Evolutionary conservation across 2,329 filamentous ascomycete species (phyloP).

Genomic region (Kalmusia sp.): DNA sequence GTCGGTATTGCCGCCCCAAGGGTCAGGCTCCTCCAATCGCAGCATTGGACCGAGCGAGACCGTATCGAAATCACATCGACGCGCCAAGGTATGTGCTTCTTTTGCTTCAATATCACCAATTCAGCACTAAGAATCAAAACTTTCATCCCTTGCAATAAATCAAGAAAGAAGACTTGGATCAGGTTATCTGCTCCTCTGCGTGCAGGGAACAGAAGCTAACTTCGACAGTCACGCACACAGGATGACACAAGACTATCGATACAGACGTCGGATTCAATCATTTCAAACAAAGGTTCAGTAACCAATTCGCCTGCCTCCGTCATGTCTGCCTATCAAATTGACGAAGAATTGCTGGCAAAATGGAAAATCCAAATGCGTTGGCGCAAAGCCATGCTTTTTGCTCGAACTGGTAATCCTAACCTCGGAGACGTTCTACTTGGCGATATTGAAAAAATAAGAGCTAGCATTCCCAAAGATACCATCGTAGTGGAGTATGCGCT

Average conservation of each 20-base stretch:
- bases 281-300: neutral
- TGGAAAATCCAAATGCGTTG: constrained; percentile 8
- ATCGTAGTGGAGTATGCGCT: constrained; percentile 15
- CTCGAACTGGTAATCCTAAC: constrained; percentile 11
- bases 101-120: neutral
- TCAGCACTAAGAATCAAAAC: neutral
- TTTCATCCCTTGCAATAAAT: too few relatives aligned
- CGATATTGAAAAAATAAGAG: constrained; percentile 9
- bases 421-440: constrained; percentile 10
- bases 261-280: neutral
- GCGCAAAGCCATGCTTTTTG: constrained; percentile 12
- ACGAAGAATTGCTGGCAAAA: constrained; percentile 5
- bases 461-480: constrained; percentile 8
- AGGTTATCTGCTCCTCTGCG: too few relatives aligned
- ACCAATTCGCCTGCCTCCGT: neutral
- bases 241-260: neutral
- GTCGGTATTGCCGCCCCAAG: neutral
- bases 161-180: too few relatives aligned
- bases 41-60: neutral
- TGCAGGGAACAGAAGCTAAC: too few relatives aligned
- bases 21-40: neutral
- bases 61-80: neutral
- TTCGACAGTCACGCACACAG: neutral
- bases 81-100: neutral
- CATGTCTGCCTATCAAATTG: neutral